Conservation (phyloP, 2,329 filamentous ascomycete genomes). For the Monilinia laxa region DNA sequence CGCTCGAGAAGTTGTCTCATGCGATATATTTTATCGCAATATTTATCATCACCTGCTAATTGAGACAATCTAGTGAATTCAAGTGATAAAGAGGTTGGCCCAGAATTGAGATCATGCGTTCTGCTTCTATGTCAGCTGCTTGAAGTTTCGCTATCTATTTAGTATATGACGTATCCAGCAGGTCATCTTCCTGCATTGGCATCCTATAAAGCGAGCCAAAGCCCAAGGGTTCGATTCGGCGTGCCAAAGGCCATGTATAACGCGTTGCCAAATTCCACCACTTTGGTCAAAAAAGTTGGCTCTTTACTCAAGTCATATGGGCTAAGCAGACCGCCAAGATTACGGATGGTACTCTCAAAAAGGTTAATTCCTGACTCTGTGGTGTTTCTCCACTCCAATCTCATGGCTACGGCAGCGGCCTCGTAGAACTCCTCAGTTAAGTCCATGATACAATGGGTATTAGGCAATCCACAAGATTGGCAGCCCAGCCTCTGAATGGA, state of each 20-base stretch:
- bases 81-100: conserved; percentile 52
- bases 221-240: conserved; percentile 18
- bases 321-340: conserved; percentile 42
- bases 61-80: conserved; percentile 63
- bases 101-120: conserved; percentile 15
- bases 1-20: conserved; percentile 54
- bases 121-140: conserved; percentile 7
- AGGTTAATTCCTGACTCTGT: conserved; percentile 35
- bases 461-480: conserved; percentile 78
- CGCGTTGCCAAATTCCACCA: conserved; percentile 38
- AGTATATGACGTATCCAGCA: not conserved
- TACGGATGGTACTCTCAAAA: conserved; percentile 44
- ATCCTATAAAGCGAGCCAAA: conserved; percentile 22
- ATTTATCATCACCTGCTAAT: conserved; percentile 57
- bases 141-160: not conserved
- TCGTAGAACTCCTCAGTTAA: conserved; percentile 70
- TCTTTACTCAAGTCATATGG: conserved; percentile 41
- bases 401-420: conserved; percentile 53
- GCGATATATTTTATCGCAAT: conserved; percentile 58
- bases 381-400: conserved; percentile 47
- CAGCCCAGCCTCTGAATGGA: conserved; percentile 87
- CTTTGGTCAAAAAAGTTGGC: conserved; percentile 36
- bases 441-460: conserved; percentile 83
- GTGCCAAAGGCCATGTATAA: conserved; percentile 46
- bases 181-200: conserved; percentile 11